These are phyloP conservation scores for Rhipidocladum racemiflorum DNA, from an alignment of 176 grass and related monocot species.

Conservation along the genomic window DNA sequence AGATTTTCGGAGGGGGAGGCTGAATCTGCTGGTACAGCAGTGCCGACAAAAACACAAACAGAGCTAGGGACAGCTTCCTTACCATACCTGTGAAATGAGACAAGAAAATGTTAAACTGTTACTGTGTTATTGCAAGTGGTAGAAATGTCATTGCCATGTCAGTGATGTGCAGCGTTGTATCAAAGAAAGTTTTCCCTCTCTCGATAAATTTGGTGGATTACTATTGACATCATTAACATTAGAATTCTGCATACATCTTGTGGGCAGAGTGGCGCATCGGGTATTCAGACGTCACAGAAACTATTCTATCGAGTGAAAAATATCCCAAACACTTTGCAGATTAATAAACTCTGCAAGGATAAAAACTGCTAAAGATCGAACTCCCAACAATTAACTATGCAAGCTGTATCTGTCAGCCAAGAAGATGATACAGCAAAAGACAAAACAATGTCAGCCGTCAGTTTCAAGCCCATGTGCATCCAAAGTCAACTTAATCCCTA, in stretches of 20 bases:
- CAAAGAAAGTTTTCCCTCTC: background rate
- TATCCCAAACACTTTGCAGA: background rate
- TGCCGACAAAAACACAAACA: conserved; percentile 34
- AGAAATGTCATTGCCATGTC: background rate
- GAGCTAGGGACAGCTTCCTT: conserved; percentile 34
- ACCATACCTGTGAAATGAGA: conserved; percentile 33
- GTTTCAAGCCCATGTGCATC: background rate
- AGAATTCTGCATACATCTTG: background rate
- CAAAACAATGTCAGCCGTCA: conserved; percentile 13
- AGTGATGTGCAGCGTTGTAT: background rate
- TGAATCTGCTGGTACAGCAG: conserved; percentile 53
- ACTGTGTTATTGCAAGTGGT: background rate
- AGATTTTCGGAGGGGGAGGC: conserved; percentile 39
- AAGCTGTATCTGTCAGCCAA: background rate
- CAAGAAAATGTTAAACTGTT: background rate
- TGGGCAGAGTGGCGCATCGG: background rate
- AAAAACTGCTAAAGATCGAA: background rate
- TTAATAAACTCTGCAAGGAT: background rate
- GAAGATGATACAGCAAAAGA: background rate
- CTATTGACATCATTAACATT: background rate
- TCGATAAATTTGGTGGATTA: background rate
- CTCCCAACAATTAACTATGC: background rate
- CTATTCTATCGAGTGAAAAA: conserved; percentile 10
- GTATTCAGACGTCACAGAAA: background rate
- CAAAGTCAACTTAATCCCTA: background rate